A percentile compares a stretch with the other conserved stretches of the same genome.
These are phyloP conservation scores for Calonectria hongkongensis DNA, from an alignment of 2,329 filamentous ascomycete species.

Conservation along the genomic window DNA sequence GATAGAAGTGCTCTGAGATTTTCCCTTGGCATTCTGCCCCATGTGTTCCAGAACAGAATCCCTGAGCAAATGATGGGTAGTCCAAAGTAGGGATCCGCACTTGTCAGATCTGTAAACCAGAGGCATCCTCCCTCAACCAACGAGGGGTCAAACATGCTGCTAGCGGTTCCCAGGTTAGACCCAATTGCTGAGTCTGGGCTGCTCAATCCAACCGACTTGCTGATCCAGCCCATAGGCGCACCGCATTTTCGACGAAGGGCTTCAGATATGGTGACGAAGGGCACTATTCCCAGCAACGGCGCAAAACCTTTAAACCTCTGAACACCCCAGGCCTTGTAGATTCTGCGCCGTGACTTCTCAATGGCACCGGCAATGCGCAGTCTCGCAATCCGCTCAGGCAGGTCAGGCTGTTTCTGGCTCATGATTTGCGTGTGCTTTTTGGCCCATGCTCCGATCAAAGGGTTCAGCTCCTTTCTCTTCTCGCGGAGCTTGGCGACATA, in stretches of 20 bases:
- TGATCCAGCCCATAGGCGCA: constrained; percentile 57
- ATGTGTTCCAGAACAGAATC: constrained; percentile 55
- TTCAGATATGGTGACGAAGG: constrained; percentile 72
- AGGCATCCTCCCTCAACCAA: constrained; percentile 71
- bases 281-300: constrained; percentile 64
- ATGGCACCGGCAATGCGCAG: constrained; percentile 52
- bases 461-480: constrained; percentile 55
- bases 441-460: constrained; percentile 59
- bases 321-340: constrained; percentile 63
- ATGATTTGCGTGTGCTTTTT: constrained; percentile 49
- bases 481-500: constrained; percentile 61
- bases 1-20: constrained; percentile 55
- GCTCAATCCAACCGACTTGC: constrained; percentile 56
- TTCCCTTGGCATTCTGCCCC: constrained; percentile 55
- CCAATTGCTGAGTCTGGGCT: constrained; percentile 44
- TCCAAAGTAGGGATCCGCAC: constrained; percentile 69
- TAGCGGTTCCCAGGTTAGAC: constrained; percentile 52
- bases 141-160: constrained; percentile 59
- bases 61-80: constrained; percentile 64
- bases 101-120: constrained; percentile 74
- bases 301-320: constrained; percentile 69
- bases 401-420: constrained; percentile 22
- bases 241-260: constrained; percentile 67
- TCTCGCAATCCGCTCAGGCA: constrained; percentile 48
- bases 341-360: constrained; percentile 56